Evolutionary conservation across 1,284 basidiomycete genomes (phyloP).

Genomic region (Hemileia vastatrix): DNA sequence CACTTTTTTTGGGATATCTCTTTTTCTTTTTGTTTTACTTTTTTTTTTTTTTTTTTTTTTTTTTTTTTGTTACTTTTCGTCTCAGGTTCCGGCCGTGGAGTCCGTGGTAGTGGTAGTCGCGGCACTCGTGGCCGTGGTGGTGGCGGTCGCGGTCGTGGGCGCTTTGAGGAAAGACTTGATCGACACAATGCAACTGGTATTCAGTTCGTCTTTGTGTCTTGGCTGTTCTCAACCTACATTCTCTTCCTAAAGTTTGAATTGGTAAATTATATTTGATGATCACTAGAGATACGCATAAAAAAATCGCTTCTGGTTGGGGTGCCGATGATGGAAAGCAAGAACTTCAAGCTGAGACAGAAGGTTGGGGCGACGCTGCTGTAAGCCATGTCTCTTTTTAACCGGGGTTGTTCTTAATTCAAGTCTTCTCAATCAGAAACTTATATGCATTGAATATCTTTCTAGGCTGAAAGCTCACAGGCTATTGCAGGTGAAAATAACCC

Average conservation of each 20-base stretch:
- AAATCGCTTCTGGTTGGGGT: constrained; percentile 22
- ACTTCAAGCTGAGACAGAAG: constrained; percentile 21
- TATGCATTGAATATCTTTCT: not conserved
- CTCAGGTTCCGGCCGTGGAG: constrained; percentile 10
- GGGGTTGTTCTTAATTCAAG: no score
- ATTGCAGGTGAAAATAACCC: not conserved
- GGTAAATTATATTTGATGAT: no score
- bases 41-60: not conserved
- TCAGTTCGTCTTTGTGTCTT: constrained; percentile 2
- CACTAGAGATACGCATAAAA: constrained; percentile 16
- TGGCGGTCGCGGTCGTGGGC: constrained; percentile 13
- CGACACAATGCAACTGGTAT: constrained; percentile 19
- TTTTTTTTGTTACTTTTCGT: not conserved
- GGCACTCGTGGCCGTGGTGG: constrained; percentile 16
- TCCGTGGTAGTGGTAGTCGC: constrained; percentile 2
- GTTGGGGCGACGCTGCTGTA: constrained; percentile 19
- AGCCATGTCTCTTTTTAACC: no score
- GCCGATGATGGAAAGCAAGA: constrained; percentile 24
- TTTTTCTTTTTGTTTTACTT: not conserved
- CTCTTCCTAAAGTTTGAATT: no score
- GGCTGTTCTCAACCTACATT: no score
- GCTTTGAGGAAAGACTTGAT: constrained; percentile 18
- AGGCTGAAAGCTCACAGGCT: not conserved
- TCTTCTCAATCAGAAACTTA: not conserved
- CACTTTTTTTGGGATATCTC: no score